Conservation (phyloP, 306 rosid genomes). For the Sicyos baderoa region DNA sequence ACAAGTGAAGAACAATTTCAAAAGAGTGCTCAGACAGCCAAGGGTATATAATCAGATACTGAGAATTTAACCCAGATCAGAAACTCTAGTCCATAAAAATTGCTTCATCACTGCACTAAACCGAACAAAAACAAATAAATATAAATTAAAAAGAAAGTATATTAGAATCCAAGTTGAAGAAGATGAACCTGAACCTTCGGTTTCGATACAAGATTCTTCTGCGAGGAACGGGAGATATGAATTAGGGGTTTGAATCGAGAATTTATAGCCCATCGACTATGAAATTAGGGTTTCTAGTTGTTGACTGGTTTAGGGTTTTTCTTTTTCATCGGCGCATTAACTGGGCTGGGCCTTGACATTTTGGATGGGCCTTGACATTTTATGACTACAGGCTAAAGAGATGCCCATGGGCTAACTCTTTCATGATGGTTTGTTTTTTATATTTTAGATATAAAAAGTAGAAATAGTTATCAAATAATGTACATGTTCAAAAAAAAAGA, state of each 20-base stretch:
- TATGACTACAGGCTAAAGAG: too few relatives aligned
- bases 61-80: slow-evolving; percentile 60
- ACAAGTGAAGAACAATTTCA: background rate
- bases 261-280: slow-evolving; percentile 6
- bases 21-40: slow-evolving; percentile 93
- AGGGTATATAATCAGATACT: slow-evolving; percentile 71
- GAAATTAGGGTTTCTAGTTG: background rate
- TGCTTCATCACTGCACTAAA: slow-evolving; percentile 56
- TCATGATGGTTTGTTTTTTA: too few relatives aligned
- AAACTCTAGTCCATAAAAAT: slow-evolving; percentile 77
- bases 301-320: background rate
- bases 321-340: background rate
- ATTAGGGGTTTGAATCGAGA: background rate
- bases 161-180: too few relatives aligned
- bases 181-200: background rate
- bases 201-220: too few relatives aligned
- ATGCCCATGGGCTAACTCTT: too few relatives aligned
- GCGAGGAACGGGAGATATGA: too few relatives aligned
- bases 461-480: too few relatives aligned
- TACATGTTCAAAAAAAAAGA: too few relatives aligned
- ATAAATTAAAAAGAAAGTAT: too few relatives aligned
- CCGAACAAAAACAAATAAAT: background rate
- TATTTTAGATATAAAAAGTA: too few relatives aligned
- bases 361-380: too few relatives aligned
- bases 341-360: too few relatives aligned